Evolutionary conservation across 345 rosid species (phyloP).

Genomic region (Aquilaria sinensis): DNA sequence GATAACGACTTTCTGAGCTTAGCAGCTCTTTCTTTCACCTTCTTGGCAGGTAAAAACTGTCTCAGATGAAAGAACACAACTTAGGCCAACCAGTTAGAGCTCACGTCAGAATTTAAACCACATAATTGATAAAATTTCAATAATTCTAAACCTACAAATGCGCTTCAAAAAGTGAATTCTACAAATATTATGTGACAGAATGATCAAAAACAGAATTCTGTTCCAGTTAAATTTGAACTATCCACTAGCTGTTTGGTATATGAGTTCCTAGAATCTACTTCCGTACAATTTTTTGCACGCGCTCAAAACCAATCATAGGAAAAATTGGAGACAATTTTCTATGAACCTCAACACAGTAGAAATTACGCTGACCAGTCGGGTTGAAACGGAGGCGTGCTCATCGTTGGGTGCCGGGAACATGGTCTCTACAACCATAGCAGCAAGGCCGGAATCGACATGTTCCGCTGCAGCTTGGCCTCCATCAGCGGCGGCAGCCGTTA

Average conservation of each 20-base stretch:
- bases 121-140: too few species aligned
- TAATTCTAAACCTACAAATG: too few species aligned
- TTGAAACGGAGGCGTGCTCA: constrained; percentile 56
- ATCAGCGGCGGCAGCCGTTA: constrained; percentile 88
- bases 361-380: constrained; percentile 57
- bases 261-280: not conserved
- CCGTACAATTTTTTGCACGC: not conserved
- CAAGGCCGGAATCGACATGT: constrained; percentile 46
- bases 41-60: constrained; percentile 83
- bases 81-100: not conserved
- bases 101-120: not conserved
- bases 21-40: constrained; percentile 67
- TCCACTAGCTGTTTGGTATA: not conserved
- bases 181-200: too few species aligned
- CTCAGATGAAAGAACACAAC: not conserved
- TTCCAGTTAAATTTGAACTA: not conserved
- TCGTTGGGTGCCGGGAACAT: constrained; percentile 56
- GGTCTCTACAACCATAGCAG: constrained; percentile 85
- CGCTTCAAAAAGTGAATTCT: too few species aligned
- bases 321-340: not conserved
- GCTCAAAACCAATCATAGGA: not conserved
- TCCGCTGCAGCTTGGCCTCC: constrained; percentile 85
- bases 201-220: not conserved
- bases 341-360: not conserved
- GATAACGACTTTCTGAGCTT: constrained; percentile 36